Evolutionary conservation across 371 early-diverging fungal species (phyloP).

Genomic region (Sporodiniella umbellata): DNA sequence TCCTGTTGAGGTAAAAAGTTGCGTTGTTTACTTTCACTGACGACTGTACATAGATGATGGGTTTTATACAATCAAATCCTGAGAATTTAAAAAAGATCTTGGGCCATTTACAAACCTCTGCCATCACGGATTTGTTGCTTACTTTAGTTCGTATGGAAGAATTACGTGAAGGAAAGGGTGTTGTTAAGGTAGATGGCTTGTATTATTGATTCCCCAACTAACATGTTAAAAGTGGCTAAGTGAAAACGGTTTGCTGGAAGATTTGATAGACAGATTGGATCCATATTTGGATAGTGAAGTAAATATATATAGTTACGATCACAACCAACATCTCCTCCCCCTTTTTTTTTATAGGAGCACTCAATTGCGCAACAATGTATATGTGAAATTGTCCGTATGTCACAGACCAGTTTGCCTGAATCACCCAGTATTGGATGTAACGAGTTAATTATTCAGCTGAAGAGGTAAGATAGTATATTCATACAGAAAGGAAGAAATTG

Average conservation of each 20-base stretch:
- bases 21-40: no score
- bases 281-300: constrained; percentile 72
- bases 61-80: constrained; percentile 61
- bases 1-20: constrained; percentile 49
- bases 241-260: constrained; percentile 68
- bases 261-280: constrained; percentile 73
- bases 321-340: no score
- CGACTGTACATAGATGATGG: constrained; percentile 61
- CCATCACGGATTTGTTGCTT: constrained; percentile 84
- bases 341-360: constrained; percentile 59
- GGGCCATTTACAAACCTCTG: constrained; percentile 75
- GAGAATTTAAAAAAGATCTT: constrained; percentile 58
- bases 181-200: constrained; percentile 58
- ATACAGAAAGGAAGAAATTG: neutral
- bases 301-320: constrained; percentile 2
- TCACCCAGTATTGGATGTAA: constrained; percentile 68
- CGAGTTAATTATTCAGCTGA: constrained; percentile 70
- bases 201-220: neutral
- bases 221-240: constrained; percentile 69
- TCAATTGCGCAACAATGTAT: constrained; percentile 85
- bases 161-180: constrained; percentile 74
- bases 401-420: constrained; percentile 66
- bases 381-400: constrained; percentile 86
- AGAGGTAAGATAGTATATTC: constrained; percentile 55
- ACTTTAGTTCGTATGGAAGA: constrained; percentile 90